Conservation (phyloP, 192 early-diverging fungal genomes). For the Entomortierella lignicola region DNA sequence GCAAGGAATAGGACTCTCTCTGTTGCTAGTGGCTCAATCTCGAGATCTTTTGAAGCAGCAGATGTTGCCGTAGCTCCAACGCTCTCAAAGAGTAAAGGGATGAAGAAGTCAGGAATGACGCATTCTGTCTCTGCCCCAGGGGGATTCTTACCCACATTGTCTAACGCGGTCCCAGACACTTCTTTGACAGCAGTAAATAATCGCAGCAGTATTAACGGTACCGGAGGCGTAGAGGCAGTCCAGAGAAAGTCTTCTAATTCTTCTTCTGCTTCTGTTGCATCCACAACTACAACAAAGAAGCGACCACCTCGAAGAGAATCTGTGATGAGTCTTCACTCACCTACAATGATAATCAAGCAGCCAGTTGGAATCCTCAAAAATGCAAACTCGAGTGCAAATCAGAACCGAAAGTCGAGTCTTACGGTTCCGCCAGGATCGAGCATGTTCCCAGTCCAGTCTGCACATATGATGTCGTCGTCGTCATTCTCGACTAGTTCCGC, state of each 20-base stretch:
- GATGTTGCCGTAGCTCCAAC: not conserved
- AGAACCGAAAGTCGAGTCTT: constrained; percentile 27
- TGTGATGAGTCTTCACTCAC: constrained; percentile 8
- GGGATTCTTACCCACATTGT: constrained; percentile 16
- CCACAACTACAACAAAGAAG: constrained; percentile 15
- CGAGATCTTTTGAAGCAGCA: not conserved
- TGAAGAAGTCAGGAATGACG: constrained; percentile 16
- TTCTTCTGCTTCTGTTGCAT: not conserved
- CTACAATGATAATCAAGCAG: constrained; percentile 25
- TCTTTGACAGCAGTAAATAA: not conserved
- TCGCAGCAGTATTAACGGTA: not conserved
- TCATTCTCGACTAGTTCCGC: not conserved
- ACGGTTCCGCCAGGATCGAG: constrained; percentile 18
- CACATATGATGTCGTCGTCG: not conserved
- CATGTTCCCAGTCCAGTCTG: constrained; percentile 32
- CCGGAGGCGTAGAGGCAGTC: not conserved
- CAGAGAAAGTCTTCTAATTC: not conserved
- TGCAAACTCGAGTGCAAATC: not conserved
- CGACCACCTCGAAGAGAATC: constrained; percentile 26
- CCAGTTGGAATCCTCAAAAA: constrained; percentile 49
- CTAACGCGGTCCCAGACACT: constrained; percentile 1
- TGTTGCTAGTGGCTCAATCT: not conserved
- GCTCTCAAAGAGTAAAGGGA: not conserved
- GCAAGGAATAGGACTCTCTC: constrained; percentile 3
- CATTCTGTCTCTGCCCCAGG: constrained; percentile 30